phyloP scores from a whole-genome alignment of 805 yeast genomes.

The Pichia scutulata region DNA sequence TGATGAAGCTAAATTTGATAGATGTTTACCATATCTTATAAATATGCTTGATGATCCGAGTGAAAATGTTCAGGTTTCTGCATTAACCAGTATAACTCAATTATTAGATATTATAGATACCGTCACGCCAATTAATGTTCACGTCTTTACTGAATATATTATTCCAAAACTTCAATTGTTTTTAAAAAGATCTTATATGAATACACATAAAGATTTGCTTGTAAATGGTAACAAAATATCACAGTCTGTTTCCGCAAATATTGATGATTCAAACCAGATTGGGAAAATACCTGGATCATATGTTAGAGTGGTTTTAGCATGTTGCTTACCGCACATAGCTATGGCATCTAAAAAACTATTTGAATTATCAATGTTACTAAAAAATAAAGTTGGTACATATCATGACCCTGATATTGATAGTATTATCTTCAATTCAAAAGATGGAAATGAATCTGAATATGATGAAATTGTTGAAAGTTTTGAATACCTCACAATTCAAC shows the following conservation, averaged over 20 bases:
- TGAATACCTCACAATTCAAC: slow-evolving; percentile 53
- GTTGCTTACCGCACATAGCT: slow-evolving; percentile 67
- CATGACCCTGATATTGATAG: slow-evolving; percentile 41
- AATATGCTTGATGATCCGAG: slow-evolving; percentile 63
- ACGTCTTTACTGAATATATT: slow-evolving; percentile 74
- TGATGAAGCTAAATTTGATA: slow-evolving; percentile 80
- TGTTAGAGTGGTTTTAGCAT: slow-evolving; percentile 63
- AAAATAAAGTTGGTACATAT: slow-evolving; percentile 19
- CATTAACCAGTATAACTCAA: slow-evolving; percentile 60
- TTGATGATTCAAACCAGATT: background rate
- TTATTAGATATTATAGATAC: slow-evolving; percentile 54
- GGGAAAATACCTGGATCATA: slow-evolving; percentile 22
- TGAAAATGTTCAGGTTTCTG: slow-evolving; percentile 56
- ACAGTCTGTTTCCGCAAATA: slow-evolving; percentile 1
- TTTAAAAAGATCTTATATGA: slow-evolving; percentile 30
- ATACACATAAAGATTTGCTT: slow-evolving; percentile 3
- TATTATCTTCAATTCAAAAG: slow-evolving; percentile 25
- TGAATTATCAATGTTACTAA: slow-evolving; percentile 49
- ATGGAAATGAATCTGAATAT: slow-evolving; percentile 32
- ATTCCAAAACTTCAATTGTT: slow-evolving; percentile 57
- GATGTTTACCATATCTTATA: slow-evolving; percentile 75
- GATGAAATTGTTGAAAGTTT: slow-evolving; percentile 44
- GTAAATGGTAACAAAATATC: background rate
- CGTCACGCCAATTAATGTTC: slow-evolving; percentile 67
- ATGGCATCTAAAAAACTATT: slow-evolving; percentile 54